Conservation (phyloP, 1,284 basidiomycete genomes). For the Malassezia nana region DNA sequence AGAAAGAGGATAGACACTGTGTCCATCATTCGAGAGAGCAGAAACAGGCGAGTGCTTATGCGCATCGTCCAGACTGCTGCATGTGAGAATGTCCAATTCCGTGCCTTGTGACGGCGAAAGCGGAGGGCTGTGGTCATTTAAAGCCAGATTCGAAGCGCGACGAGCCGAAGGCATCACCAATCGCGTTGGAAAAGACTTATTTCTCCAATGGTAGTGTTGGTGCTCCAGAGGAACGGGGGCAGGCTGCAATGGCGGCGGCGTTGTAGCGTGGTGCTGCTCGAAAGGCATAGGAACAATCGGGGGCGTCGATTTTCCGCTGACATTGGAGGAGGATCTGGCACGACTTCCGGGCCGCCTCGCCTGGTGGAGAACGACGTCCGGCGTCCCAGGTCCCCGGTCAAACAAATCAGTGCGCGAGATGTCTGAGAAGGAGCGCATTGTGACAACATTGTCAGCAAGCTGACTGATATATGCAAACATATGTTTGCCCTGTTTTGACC, state of each 20-base stretch:
- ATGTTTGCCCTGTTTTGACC: not conserved
- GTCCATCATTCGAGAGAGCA: not conserved
- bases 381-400: slow-evolving; percentile 13
- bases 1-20: not conserved
- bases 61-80: not conserved
- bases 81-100: not conserved
- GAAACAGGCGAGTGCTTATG: not conserved
- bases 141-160: slow-evolving; percentile 21
- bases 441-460: not conserved
- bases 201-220: not conserved
- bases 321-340: not conserved
- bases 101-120: slow-evolving; percentile 29
- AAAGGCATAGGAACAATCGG: not conserved
- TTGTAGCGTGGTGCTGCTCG: not conserved
- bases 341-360: slow-evolving; percentile 1
- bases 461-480: slow-evolving; percentile 2
- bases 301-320: not conserved
- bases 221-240: not conserved
- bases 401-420: not conserved
- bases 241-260: not conserved
- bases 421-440: slow-evolving; percentile 3
- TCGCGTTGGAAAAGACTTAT: not conserved
- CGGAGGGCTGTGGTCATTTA: slow-evolving; percentile 38
- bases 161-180: slow-evolving; percentile 39
- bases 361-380: slow-evolving; percentile 8